Percentiles rank a stretch among this genome's conserved stretches.
Conservation (phyloP, 768 basidiomycete genomes). For the Boletus sp. region DNA sequence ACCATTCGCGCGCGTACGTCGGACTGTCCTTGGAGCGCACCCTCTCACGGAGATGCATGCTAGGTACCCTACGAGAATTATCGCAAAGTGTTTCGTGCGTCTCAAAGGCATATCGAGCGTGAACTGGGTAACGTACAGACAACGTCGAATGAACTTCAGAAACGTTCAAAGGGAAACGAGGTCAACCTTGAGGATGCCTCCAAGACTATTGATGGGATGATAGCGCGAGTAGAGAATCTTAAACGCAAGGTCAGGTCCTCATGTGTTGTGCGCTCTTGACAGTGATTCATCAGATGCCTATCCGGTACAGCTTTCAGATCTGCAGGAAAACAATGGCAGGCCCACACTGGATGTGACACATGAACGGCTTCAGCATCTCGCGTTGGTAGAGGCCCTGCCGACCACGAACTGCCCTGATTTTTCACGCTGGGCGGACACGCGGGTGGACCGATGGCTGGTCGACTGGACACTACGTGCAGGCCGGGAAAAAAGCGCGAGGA, state of each 20-base stretch:
- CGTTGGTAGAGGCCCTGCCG: constrained; percentile 55
- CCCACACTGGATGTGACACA: constrained; percentile 73
- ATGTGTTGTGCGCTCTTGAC: constrained; percentile 7
- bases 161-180: constrained; percentile 36
- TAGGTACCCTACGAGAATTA: constrained; percentile 91
- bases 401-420: constrained; percentile 54
- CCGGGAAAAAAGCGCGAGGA: constrained; percentile 70
- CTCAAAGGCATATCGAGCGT: constrained; percentile 78
- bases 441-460: constrained; percentile 86
- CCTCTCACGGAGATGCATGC: constrained; percentile 10
- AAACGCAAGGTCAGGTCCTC: constrained; percentile 75
- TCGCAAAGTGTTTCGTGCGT: constrained; percentile 80
- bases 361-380: constrained; percentile 71
- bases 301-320: constrained; percentile 42
- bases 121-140: constrained; percentile 63
- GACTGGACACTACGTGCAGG: constrained; percentile 88
- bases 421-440: constrained; percentile 71
- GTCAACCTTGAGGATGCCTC: constrained; percentile 49
- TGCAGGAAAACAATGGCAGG: constrained; percentile 43
- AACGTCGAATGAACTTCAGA: constrained; percentile 56
- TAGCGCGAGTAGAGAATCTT: constrained; percentile 68
- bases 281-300: constrained; percentile 16
- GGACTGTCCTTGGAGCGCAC: not conserved
- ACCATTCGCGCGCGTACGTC: constrained; percentile 67
- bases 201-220: constrained; percentile 70